Conservation (phyloP, 1,139 yeast species). For the Candida sp. region DNA sequence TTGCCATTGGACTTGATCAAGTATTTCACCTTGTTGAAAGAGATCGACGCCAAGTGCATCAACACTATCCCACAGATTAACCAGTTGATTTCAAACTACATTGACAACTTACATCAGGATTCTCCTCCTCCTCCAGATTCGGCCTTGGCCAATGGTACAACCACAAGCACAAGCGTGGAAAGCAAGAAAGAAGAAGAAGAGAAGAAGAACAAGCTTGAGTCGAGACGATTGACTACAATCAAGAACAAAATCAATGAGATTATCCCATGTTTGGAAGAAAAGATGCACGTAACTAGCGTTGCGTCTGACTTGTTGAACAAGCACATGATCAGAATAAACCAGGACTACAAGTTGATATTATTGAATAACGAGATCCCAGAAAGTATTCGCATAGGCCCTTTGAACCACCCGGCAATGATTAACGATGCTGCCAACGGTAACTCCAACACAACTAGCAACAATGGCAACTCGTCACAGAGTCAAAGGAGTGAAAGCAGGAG, state of each 20-base stretch:
- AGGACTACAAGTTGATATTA: conserved; percentile 75
- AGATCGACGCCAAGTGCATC: conserved; percentile 94
- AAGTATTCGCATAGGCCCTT: conserved; percentile 66
- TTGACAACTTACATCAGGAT: conserved; percentile 42
- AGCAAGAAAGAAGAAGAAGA: conserved; percentile 8
- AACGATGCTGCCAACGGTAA: conserved; percentile 45
- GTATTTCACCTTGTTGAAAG: conserved; percentile 87
- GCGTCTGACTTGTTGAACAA: conserved; percentile 81
- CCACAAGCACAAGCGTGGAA: not conserved
- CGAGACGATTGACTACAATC: conserved; percentile 34
- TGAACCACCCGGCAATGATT: conserved; percentile 90
- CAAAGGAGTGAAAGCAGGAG: conserved; percentile 84
- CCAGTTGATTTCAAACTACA: conserved; percentile 58
- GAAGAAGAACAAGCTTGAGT: conserved; percentile 9
- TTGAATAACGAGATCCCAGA: conserved; percentile 79
- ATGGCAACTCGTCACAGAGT: conserved; percentile 63
- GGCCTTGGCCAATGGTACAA: not conserved
- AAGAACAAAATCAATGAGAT: conserved; percentile 63
- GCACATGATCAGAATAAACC: conserved; percentile 75
- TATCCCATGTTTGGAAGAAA: conserved; percentile 94
- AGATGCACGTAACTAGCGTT: conserved; percentile 95
- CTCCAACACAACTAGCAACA: conserved; percentile 22
- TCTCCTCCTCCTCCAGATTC: not conserved
- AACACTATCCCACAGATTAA: conserved; percentile 72
- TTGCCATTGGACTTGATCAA: conserved; percentile 84